Evolutionary conservation across 2,329 filamentous ascomycete genomes (phyloP), one percentile per base, ranked within the genome.

Genomic region (Verruconis gallopava): DNA sequence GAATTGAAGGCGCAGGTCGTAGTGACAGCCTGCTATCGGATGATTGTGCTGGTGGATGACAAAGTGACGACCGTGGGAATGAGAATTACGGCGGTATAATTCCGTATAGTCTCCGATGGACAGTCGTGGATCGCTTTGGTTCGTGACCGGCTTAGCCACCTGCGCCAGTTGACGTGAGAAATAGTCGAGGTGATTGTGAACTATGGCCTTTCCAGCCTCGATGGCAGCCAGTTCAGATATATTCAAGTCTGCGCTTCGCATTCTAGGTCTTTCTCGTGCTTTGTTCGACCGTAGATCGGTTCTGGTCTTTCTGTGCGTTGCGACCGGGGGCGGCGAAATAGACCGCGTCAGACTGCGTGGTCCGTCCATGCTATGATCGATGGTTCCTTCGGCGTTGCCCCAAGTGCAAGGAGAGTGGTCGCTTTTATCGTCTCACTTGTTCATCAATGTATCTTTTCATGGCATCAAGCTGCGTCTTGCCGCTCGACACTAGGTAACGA

Each of bases 21-120:
- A 81, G 53, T 80, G 75, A 1, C 69, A 68, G 18, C 79, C 78
- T 6, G 79, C 77, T 34, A 81, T 56, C 1, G 79, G 80, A 53
- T 84, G 79, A 52, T 82, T 78, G 53, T 85, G 79, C 53, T 85
- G 79, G 55, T 84, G 78, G 28, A 84, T 68, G 40, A 84, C 73
- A 52, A 83, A 84, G 28, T 65, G 60, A 17, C 58, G 56, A 5
- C 71, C 71, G 34, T 65, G 46, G 0, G 54, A 43, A 44, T 66
- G 58, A 38, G 63, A 55, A 47, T 71, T 72, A 9, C 61, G 55
- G n/a, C 51, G 50, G 50, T 73, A 75, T 2, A 74, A 53, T 3
- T 59, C 51, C 18, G 53, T 45, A 55, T 68, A 73, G 1, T 60
- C 55, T 2, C 54, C 21, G 17, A 71, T 62, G 1, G 56, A 47